Base-by-base conservation (phyloP, 108 stramenopile genomes). In the Cyclotella sp. region DNA sequence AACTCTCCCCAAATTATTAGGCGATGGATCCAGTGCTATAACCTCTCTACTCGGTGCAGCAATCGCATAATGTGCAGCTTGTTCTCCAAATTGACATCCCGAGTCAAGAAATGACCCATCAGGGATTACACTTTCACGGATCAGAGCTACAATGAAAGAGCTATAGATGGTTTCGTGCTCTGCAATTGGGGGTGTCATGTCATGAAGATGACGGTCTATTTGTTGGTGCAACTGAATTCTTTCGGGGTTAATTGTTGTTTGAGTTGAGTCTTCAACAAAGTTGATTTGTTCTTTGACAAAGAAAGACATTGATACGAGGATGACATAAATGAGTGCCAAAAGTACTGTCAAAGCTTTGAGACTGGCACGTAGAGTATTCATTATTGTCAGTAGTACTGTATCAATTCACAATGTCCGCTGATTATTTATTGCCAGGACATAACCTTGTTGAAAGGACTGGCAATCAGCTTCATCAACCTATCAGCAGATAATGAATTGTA, bases 51-150 rank as follows among this genome's bases (percentile, higher is more conserved):
- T 22, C 15, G 72, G 72, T 11, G 72, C 62, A 40, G 19, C 29
- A 49, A 51, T 19, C 18, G 70, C 70, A 40, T 53, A 62, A 28
- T 73, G 72, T 39, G 49, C 62, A 63, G 30, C 72, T n/a, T 42
- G 39, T 30, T 73, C 72, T 9, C 72, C 72, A 53, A 73, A 73
- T 66, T 73, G 72, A n/a, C 22, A 28, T 45, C 72, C 72, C 0
- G 49, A 29, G 34, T 73, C 72, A 26, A 73, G 51, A 30, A 73
- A 63, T 11, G 13, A 47, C 34, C 72, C 72, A 45, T 45, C 46
- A 9, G 72, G 72, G 21, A 73, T 66, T 27, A 73, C 14, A 21
- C 53, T 54, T 34, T 69, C 68, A 39, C 53, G 68, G 40, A 54
- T 69, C 8, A 69, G 68, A 10, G 34, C 19, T 15, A 27, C 68